Evolutionary conservation across 2,329 filamentous ascomycete species (phyloP).

Genomic region (Aspergillus sp.): DNA sequence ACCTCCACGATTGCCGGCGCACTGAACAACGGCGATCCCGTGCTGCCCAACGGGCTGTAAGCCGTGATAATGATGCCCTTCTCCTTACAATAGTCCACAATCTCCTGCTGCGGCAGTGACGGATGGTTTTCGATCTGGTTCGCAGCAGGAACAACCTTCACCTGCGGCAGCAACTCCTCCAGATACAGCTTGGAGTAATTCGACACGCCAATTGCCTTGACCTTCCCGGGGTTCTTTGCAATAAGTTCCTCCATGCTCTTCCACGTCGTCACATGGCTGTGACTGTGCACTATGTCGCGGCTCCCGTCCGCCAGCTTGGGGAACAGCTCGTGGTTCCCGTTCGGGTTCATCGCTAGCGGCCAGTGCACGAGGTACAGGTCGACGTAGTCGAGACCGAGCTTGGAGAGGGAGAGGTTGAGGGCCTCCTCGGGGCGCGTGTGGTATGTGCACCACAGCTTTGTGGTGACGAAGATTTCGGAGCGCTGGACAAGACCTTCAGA

Average conservation of each 20-base stretch:
- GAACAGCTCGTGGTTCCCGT: constrained; percentile 51
- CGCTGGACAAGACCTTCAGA: constrained; percentile 67
- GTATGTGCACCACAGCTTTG: constrained; percentile 83
- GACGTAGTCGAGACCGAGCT: constrained; percentile 75
- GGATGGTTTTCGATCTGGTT: constrained; percentile 85
- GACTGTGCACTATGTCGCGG: constrained; percentile 68
- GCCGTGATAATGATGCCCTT: constrained; percentile 55
- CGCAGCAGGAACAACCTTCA: constrained; percentile 63
- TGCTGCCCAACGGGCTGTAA: constrained; percentile 48
- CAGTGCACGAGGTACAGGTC: constrained; percentile 84
- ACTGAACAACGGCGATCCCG: constrained; percentile 44
- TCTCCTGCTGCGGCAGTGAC: constrained; percentile 59
- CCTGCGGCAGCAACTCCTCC: constrained; percentile 56
- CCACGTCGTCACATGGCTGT: constrained; percentile 76
- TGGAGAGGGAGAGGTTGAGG: constrained; percentile 70
- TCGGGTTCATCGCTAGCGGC: constrained; percentile 74
- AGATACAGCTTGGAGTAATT: constrained; percentile 59
- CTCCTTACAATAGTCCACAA: constrained; percentile 51
- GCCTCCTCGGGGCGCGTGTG: constrained; percentile 67
- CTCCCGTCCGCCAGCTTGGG: constrained; percentile 72
- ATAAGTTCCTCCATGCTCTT: constrained; percentile 65
- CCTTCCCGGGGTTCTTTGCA: constrained; percentile 48
- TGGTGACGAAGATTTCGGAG: constrained; percentile 78
- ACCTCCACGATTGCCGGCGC: constrained; percentile 43
- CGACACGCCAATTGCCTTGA: constrained; percentile 58